Base-by-base conservation (phyloP, 768 basidiomycete species). In the Neoboletus brunneissimus region DNA sequence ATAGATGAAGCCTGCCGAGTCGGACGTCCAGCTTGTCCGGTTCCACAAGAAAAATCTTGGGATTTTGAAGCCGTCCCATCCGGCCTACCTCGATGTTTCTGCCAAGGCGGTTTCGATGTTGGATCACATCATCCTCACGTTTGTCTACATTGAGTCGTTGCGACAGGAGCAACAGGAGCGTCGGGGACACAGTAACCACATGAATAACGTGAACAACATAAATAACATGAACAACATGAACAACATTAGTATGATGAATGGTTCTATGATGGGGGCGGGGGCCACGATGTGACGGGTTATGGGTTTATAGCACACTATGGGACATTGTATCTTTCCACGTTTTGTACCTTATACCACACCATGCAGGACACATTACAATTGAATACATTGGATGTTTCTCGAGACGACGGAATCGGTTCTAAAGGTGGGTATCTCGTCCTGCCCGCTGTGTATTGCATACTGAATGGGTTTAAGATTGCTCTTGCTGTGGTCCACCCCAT, bases 51-150 rank as follows among this genome's bases (percentile, higher is more conserved):
- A 67, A 18, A 66, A 70, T 48, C 42, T 53, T 5, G 68, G 66
- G 8, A 48, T 70, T 35, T 25, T 48, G 18, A 64, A 61, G 32
- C 49, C 16, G 8, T 23, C 62, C 0, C 66, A 70, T 47, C 63
- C 64, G 5, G 60, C 64, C 0, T 71, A 72, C 27, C 56, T 71
- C 18, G 13, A 63, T 13, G 54, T 72, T 18, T 59, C 66, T 31
- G 35, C 56, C 0, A 34, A 48, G 4, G 60, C 52, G 11, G 58
- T 56, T 29, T 27, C 52, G 38, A 65, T 72, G 53, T 25, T 67
- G 53, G 70, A 72, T 53, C 56, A 64, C 12, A 41, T 70, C 48
- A 58, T 71, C 20, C 53, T 71, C 42, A 71, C 68, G 0, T 72
- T 68, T 42, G 32, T 64, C 41, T 67, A 60, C 23, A 22, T 60